A percentile compares a stretch with the other conserved stretches of the same genome.
phyloP scores from a whole-genome alignment of 352 stramenopile genomes.

The Stramenopiles sp. region DNA sequence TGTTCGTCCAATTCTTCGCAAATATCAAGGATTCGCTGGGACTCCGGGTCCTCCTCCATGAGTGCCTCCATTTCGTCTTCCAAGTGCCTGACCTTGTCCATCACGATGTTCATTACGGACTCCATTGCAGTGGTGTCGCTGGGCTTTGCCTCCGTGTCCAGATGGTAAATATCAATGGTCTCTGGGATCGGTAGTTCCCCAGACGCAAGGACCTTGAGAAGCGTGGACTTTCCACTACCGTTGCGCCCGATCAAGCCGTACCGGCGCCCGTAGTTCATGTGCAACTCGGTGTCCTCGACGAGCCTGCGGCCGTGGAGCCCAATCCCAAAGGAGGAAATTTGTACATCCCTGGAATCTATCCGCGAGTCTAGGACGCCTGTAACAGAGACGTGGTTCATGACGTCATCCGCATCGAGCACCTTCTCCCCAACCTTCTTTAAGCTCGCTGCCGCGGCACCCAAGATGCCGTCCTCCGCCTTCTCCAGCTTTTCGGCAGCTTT shows the following conservation, averaged over 20 bases:
- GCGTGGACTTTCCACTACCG: conserved; percentile 81
- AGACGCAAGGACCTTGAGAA: conserved; percentile 87
- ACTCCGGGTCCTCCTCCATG: conserved; percentile 56
- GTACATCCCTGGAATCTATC: too few relatives aligned
- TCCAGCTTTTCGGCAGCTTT: too few relatives aligned
- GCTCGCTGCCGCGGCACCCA: too few relatives aligned
- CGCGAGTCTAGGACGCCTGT: too few relatives aligned
- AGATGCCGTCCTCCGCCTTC: too few relatives aligned
- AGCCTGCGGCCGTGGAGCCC: too few relatives aligned
- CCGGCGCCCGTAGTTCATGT: conserved; percentile 76
- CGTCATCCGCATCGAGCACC: too few relatives aligned
- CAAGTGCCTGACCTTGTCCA: conserved; percentile 60
- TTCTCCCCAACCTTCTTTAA: too few relatives aligned
- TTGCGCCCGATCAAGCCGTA: conserved; percentile 92
- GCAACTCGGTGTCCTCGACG: too few relatives aligned
- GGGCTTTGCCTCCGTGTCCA: conserved; percentile 85
- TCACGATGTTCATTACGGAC: conserved; percentile 79
- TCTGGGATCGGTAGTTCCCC: conserved; percentile 77
- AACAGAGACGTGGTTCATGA: too few relatives aligned
- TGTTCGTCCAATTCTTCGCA: conserved; percentile 85
- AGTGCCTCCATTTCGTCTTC: conserved; percentile 72
- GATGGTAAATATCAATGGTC: conserved; percentile 85
- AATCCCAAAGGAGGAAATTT: too few relatives aligned
- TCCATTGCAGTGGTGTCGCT: conserved; percentile 78
- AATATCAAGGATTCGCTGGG: conserved; percentile 67